A percentile compares a stretch with the other conserved stretches of the same genome.
Evolutionary conservation across 2,329 filamentous ascomycete genomes (phyloP).

Genomic region (Pseudogymnoascus sp.): DNA sequence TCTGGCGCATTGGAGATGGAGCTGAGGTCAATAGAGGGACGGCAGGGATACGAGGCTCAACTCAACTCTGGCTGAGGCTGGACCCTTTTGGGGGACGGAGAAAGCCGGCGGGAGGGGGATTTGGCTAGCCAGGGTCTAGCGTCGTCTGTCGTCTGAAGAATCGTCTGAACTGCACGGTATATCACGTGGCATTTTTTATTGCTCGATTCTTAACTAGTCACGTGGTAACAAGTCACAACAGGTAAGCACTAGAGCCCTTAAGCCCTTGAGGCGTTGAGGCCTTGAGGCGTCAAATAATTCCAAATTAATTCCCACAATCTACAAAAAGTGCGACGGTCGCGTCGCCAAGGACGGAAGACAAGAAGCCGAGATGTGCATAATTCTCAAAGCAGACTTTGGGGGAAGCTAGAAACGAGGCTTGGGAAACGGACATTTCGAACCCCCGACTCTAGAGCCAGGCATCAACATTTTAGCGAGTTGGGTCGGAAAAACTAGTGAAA

Average conservation of each 20-base stretch:
- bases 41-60: conserved; percentile 6
- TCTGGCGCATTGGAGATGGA: background rate
- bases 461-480: background rate
- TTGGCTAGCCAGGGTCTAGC: background rate
- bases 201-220: background rate
- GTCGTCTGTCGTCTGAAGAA: background rate
- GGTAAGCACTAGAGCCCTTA: too few relatives aligned
- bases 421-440: too few relatives aligned
- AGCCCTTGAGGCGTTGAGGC: too few relatives aligned
- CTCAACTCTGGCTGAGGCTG: background rate
- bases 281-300: background rate
- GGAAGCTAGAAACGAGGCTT: background rate
- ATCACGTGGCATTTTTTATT: background rate
- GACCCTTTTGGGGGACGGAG: background rate
- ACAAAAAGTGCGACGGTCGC: too few relatives aligned
- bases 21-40: background rate
- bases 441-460: background rate
- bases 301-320: too few relatives aligned
- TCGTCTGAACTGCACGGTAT: background rate
- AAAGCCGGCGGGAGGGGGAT: conserved; percentile 1
- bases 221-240: background rate
- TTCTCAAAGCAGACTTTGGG: background rate
- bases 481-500: background rate
- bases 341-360: background rate
- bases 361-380: conserved; percentile 2